Conservation (phyloP, 352 stramenopile species). For the Saprolegnia diclina region DNA sequence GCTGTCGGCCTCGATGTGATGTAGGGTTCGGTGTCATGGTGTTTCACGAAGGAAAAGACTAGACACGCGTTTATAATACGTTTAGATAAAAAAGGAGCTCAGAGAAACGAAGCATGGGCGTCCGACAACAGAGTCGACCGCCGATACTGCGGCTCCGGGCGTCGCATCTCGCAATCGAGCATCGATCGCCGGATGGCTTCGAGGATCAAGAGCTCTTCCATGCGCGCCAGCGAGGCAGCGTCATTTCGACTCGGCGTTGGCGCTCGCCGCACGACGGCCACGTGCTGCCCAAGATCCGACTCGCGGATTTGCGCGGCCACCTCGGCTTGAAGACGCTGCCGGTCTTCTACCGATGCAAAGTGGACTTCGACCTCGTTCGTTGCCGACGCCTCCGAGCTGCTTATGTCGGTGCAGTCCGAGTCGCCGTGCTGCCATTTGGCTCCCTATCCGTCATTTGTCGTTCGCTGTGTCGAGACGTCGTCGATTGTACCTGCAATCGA, state of each 20-base stretch:
- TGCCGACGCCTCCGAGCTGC: slow-evolving; percentile 22
- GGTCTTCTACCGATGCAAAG: slow-evolving; percentile 69
- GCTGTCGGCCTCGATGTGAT: no score
- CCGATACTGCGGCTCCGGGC: neutral
- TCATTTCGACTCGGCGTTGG: neutral
- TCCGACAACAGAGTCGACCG: neutral
- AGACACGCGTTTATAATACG: no score
- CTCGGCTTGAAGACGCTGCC: slow-evolving; percentile 62
- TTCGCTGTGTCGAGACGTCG: neutral
- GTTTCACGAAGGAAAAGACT: no score
- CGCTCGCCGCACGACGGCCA: neutral
- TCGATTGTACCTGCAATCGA: neutral
- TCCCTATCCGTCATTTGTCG: neutral
- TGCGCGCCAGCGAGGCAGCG: slow-evolving; percentile 31
- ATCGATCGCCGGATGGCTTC: slow-evolving; percentile 78
- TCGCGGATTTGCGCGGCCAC: slow-evolving; percentile 60
- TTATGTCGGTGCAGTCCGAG: slow-evolving; percentile 20
- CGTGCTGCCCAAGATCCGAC: neutral
- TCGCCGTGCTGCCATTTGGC: neutral
- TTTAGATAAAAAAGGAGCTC: neutral
- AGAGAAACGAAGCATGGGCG: neutral
- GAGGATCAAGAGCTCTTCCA: slow-evolving; percentile 80
- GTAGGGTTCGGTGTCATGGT: no score
- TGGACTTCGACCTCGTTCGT: slow-evolving; percentile 30
- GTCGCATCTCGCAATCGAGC: slow-evolving; percentile 24